Conservation (phyloP, 257 asterid genomes). For the Ophiorrhiza pumila region DNA sequence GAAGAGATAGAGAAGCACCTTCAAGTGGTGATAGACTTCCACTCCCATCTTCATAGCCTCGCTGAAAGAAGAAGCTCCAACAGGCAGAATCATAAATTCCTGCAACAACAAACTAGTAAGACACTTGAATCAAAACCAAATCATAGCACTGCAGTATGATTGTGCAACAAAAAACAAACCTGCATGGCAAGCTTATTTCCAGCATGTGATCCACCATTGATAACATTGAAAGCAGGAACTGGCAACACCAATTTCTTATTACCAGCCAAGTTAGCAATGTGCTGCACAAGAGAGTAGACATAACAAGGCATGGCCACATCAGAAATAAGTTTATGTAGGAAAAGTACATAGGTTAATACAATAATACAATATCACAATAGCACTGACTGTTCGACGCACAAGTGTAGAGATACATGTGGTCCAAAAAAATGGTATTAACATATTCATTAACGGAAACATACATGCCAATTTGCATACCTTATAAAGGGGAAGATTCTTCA, state of each 20-base stretch:
- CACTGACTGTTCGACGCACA: too few species aligned
- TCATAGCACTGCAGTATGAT: background rate
- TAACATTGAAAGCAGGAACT: slow-evolving; percentile 97
- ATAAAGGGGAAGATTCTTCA: slow-evolving; percentile 67
- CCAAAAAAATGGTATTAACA: background rate
- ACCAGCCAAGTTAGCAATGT: slow-evolving; percentile 93
- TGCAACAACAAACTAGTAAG: slow-evolving; percentile 28
- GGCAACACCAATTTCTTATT: slow-evolving; percentile 93
- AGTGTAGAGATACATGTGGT: background rate
- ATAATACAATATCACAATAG: too few species aligned
- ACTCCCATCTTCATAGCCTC: slow-evolving; percentile 99
- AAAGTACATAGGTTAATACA: slow-evolving; percentile 1
- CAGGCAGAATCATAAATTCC: slow-evolving; percentile 98
- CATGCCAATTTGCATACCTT: slow-evolving; percentile 43
- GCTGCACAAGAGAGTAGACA: slow-evolving; percentile 44
- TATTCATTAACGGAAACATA: background rate
- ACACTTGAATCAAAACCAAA: slow-evolving; percentile 2
- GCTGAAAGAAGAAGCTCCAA: slow-evolving; percentile 89
- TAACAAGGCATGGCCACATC: background rate
- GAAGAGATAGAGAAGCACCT: slow-evolving; percentile 40
- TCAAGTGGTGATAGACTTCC: slow-evolving; percentile 91
- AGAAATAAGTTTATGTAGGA: background rate
- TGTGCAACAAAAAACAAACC: slow-evolving; percentile 37
- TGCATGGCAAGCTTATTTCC: slow-evolving; percentile 99
- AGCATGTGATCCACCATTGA: slow-evolving; percentile 98